Percentiles rank a stretch among this genome's conserved stretches.
Conservation (phyloP, 2,329 filamentous ascomycete species). For the Neofusicoccum kwambonambiense region DNA sequence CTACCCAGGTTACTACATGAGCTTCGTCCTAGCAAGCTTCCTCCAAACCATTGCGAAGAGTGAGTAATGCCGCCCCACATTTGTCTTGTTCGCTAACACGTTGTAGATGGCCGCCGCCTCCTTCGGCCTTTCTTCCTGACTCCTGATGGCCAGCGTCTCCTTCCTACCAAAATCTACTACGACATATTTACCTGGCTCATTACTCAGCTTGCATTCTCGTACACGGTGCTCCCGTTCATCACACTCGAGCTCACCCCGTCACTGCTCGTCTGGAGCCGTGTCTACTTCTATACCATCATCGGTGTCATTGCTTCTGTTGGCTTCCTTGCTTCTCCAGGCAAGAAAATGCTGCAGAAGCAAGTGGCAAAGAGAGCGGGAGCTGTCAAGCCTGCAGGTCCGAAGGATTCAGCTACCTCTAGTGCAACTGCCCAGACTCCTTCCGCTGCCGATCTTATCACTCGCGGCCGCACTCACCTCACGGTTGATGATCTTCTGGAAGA, state of each 20-base stretch:
- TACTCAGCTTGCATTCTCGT: slow-evolving; percentile 82
- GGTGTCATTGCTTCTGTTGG: slow-evolving; percentile 63
- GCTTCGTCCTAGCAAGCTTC: slow-evolving; percentile 85
- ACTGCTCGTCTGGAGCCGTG: slow-evolving; percentile 73
- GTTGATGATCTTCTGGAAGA: slow-evolving; percentile 13
- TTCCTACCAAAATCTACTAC: slow-evolving; percentile 77
- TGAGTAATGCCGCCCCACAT: slow-evolving; percentile 48
- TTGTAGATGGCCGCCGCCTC: slow-evolving; percentile 78
- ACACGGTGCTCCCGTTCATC: slow-evolving; percentile 80
- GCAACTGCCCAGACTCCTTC: background rate
- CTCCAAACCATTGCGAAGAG: slow-evolving; percentile 93
- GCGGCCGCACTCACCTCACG: background rate
- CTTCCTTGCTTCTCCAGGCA: slow-evolving; percentile 80
- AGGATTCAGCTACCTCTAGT: slow-evolving; percentile 37
- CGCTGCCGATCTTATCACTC: background rate
- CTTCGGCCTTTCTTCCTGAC: slow-evolving; percentile 91
- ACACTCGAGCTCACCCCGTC: slow-evolving; percentile 72
- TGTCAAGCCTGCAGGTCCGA: slow-evolving; percentile 31
- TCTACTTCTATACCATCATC: slow-evolving; percentile 84
- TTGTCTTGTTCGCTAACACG: slow-evolving; percentile 14
- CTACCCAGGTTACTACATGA: slow-evolving; percentile 92
- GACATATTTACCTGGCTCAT: slow-evolving; percentile 72
- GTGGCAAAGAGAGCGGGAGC: slow-evolving; percentile 23
- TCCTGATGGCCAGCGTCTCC: slow-evolving; percentile 58
- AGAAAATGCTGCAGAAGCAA: slow-evolving; percentile 46